Conservation (phyloP, 768 basidiomycete genomes). For the Pholiota conissans region DNA sequence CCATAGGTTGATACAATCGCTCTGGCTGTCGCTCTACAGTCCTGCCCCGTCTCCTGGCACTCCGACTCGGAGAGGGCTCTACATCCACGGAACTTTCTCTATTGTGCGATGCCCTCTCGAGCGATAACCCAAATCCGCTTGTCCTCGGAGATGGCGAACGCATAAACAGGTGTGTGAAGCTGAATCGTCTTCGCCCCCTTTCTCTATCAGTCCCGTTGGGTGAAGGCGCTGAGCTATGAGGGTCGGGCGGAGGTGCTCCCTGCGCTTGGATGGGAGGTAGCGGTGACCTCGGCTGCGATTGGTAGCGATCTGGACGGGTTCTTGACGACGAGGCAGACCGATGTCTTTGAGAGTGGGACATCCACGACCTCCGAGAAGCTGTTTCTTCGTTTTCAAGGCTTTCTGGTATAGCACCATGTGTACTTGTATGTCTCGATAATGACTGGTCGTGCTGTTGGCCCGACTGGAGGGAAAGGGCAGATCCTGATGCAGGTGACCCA, state of each 20-base stretch:
- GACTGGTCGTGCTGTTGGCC: constrained; percentile 23
- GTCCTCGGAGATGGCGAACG: constrained; percentile 45
- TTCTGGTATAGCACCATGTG: constrained; percentile 34
- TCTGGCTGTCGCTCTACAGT: constrained; percentile 29
- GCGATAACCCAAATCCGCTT: constrained; percentile 12
- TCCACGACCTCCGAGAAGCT: constrained; percentile 5
- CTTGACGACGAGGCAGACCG: background rate
- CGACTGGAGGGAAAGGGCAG: constrained; percentile 10
- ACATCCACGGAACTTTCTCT: constrained; percentile 5
- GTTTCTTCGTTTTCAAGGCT: constrained; percentile 21
- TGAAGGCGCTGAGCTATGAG: background rate
- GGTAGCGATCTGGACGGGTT: background rate
- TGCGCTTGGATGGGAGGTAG: background rate
- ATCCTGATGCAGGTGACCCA: constrained; percentile 3
- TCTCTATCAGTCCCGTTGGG: background rate
- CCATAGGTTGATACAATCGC: background rate
- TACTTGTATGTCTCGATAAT: constrained; percentile 39
- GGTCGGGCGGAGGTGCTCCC: background rate
- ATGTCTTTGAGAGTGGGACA: background rate
- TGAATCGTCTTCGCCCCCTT: constrained; percentile 39
- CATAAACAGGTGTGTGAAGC: constrained; percentile 51
- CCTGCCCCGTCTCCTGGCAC: constrained; percentile 29
- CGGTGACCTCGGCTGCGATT: background rate
- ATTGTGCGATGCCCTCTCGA: constrained; percentile 14
- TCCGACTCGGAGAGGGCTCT: constrained; percentile 18